phyloP scores from a whole-genome alignment of 768 basidiomycete species.

The Panaeolus papilionaceus region DNA sequence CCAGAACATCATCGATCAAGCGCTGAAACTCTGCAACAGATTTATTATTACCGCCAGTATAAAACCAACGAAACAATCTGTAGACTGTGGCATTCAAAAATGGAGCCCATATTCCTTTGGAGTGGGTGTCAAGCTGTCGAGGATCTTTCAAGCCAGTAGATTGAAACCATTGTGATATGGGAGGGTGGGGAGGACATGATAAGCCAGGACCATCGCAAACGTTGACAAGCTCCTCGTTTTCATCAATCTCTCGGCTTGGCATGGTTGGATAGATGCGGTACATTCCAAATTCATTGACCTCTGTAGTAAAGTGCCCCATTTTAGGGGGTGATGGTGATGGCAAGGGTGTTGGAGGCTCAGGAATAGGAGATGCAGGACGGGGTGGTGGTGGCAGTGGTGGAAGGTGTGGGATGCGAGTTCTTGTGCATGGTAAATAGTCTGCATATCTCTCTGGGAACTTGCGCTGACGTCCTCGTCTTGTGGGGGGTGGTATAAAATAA shows the following conservation, averaged over 20 bases:
- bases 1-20: constrained; percentile 34
- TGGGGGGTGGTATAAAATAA: not conserved
- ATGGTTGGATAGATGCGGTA: constrained; percentile 9
- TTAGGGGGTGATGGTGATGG: no score
- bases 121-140: not conserved
- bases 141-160: constrained; percentile 4
- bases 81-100: constrained; percentile 17
- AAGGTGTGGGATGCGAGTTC: constrained; percentile 6
- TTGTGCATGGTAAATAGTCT: not conserved
- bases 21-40: constrained; percentile 34
- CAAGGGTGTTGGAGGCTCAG: no score
- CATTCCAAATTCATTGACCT: constrained; percentile 16
- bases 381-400: not conserved
- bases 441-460: not conserved
- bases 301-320: no score
- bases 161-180: constrained; percentile 1
- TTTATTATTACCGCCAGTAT: constrained; percentile 26
- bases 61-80: constrained; percentile 13
- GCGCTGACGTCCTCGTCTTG: not conserved
- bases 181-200: not conserved
- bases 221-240: constrained; percentile 6
- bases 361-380: no score
- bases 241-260: constrained; percentile 6
- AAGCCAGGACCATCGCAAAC: constrained; percentile 15
- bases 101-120: constrained; percentile 6